These are phyloP conservation scores for Solanum sparsipilum DNA, from an alignment of 257 asterid genomes.

Conservation along the genomic window DNA sequence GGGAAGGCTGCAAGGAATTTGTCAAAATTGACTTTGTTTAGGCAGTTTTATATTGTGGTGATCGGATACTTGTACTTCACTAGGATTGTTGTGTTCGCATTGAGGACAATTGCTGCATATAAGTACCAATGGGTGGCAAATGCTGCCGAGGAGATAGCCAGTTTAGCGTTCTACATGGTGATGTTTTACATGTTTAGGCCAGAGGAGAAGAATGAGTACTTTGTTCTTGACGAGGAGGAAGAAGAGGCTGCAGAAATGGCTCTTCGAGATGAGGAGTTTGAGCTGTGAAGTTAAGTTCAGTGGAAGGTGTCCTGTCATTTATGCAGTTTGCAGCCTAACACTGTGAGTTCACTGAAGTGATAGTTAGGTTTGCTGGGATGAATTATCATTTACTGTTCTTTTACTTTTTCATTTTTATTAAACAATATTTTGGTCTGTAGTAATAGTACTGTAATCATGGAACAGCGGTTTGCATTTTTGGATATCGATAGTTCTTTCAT, in stretches of 20 bases:
- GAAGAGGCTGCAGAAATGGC: conserved; percentile 92
- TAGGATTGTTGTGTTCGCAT: conserved; percentile 87
- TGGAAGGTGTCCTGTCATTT: not conserved
- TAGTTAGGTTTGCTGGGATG: not conserved
- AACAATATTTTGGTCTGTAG: not conserved
- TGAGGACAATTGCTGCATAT: conserved; percentile 80
- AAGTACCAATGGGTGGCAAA: conserved; percentile 94
- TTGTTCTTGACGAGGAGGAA: conserved; percentile 82
- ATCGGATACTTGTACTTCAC: conserved; percentile 91
- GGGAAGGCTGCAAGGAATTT: conserved; percentile 97
- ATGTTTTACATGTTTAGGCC: conserved; percentile 99
- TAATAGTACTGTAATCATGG: not conserved
- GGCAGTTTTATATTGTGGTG: conserved; percentile 91
- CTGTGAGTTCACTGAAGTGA: not conserved
- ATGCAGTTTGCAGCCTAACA: not conserved
- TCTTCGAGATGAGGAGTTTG: conserved; percentile 82
- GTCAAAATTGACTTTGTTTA: conserved; percentile 75
- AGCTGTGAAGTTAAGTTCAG: conserved; percentile 48
- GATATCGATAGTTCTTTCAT: not conserved
- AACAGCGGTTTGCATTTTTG: not conserved
- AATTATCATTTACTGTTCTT: not conserved
- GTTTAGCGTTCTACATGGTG: conserved; percentile 61
- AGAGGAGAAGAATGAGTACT: conserved; percentile 75
- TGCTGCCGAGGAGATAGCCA: conserved; percentile 92
- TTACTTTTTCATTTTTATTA: not conserved